Evolutionary conservation across 139 green algal genomes (phyloP), one percentile per base, ranked within the genome.

Genomic region (Monoraphidium neglectum): DNA sequence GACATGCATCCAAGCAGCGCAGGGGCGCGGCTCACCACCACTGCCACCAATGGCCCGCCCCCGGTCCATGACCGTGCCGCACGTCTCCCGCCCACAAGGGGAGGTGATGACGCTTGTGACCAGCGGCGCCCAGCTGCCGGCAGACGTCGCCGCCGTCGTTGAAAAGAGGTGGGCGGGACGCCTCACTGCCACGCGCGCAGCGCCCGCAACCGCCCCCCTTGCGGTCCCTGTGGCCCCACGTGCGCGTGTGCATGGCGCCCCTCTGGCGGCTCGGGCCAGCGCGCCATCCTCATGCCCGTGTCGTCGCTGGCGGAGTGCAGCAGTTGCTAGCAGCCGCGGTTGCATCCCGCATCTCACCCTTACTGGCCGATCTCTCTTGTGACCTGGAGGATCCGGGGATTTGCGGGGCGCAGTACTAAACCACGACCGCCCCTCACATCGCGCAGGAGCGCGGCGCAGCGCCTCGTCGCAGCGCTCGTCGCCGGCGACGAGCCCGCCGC

Each of bases 21-120:
- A n/a, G n/a, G n/a, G n/a, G n/a, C n/a, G n/a, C n/a, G n/a, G n/a
- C n/a, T n/a, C n/a, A n/a, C n/a, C n/a, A n/a, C n/a, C n/a, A n/a
- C n/a, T n/a, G n/a, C n/a, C n/a, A n/a, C n/a, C n/a, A n/a, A n/a
- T n/a, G n/a, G n/a, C n/a, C n/a, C n/a, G n/a, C n/a, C n/a, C n/a
- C n/a, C n/a, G n/a, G n/a, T n/a, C n/a, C n/a, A n/a, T n/a, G n/a
- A n/a, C n/a, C n/a, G n/a, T n/a, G n/a, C n/a, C n/a, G n/a, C n/a
- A n/a, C n/a, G n/a, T n/a, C n/a, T n/a, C n/a, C n/a, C n/a, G n/a
- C n/a, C n/a, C n/a, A n/a, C n/a, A n/a, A 0, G 38, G 61, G 13
- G 68, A 77, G 24, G 24, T 84, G 78, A 61, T 72, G 46, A 65
- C 71, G 35, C 2, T 85, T 33, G 65, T 85, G 3, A 49, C 60